Evolutionary conservation across 2,329 filamentous ascomycete genomes (phyloP), one percentile per base, ranked within the genome.

Genomic region (Trichoderma sp.): DNA sequence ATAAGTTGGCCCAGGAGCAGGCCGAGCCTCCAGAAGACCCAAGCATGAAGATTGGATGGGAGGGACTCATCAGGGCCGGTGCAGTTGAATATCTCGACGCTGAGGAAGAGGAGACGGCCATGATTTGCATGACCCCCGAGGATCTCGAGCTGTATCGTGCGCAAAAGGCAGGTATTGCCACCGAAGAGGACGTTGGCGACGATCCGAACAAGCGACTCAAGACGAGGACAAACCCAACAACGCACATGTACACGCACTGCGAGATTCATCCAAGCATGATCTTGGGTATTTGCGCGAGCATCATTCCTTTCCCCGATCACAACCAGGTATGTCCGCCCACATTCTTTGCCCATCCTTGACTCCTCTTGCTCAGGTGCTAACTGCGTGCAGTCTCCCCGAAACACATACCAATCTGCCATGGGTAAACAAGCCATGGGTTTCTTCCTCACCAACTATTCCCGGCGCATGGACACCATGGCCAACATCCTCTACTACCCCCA

Each of bases 371-470:
- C 15, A 55, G 15, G 14, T 19, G 64, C 24, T 54, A 15, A 24
- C 14, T 10, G 75, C 91, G 41, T 55, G 43, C 74, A 96, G 86
- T 98, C 94, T 68, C 95, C 95, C 70, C 90, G 95, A 90, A 99
- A 99, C 76, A 98, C 94, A 4, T 99, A 97, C 78, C 94, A 98
- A 80, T 97, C 94, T 73, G 95, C 95, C 75, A 99, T 99, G 95
- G 95, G 96, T 82, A 99, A 99, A 80, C 95, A 99, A 85, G 95
- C 95, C 68, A 99, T 99, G 96, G 95, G 96, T 75, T 93, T 98
- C 72, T 97, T 97, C 81, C 84, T 99, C 64, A 99, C 96, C 14
- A 99, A 99, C 76, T 99, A 96, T 78, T 90, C 92, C 47, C 88
- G 94, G 68, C 93, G 95, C 69, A 98, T 99, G 94, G 95, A 99